These are phyloP conservation scores for Fusarium tricinctum DNA, from an alignment of 2,329 filamentous ascomycete species.

Conservation along the genomic window DNA sequence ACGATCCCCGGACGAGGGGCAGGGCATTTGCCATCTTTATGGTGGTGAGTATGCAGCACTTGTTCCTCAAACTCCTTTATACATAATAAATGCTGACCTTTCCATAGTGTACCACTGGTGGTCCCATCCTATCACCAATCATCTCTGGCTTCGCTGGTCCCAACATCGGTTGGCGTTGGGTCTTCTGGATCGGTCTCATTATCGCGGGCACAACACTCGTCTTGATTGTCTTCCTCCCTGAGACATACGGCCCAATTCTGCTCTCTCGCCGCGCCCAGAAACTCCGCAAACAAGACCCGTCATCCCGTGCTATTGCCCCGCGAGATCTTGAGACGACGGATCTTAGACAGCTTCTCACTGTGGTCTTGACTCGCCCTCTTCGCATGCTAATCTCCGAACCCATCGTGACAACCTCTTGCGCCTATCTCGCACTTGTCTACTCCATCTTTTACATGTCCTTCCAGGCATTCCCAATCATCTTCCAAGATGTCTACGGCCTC, in stretches of 20 bases:
- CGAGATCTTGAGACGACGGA: constrained; percentile 74
- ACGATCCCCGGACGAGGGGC: constrained; percentile 64
- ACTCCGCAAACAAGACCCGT: constrained; percentile 69
- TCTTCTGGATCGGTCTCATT: constrained; percentile 78
- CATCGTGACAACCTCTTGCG: constrained; percentile 77
- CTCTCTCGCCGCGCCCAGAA: constrained; percentile 68
- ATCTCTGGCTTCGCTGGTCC: constrained; percentile 72
- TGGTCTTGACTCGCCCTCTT: constrained; percentile 79
- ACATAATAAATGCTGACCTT: constrained; percentile 25
- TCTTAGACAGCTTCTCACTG: constrained; percentile 70
- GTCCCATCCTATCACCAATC: constrained; percentile 76
- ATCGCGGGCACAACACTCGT: constrained; percentile 74
- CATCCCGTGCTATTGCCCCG: constrained; percentile 67
- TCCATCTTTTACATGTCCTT: constrained; percentile 79
- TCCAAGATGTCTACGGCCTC: constrained; percentile 73
- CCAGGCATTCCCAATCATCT: constrained; percentile 80
- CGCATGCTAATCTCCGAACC: constrained; percentile 80
- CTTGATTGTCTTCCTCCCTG: constrained; percentile 73
- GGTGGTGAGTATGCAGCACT: constrained; percentile 61
- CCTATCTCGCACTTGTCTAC: constrained; percentile 80
- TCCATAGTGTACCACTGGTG: constrained; percentile 70
- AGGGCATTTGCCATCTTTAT: constrained; percentile 75
- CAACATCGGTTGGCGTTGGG: constrained; percentile 76
- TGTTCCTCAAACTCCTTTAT: neutral
- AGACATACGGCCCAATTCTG: constrained; percentile 73